These are phyloP conservation scores for Vaccinium macrocarpon DNA, from an alignment of 148 eudicot genomes.

Conservation along the genomic window DNA sequence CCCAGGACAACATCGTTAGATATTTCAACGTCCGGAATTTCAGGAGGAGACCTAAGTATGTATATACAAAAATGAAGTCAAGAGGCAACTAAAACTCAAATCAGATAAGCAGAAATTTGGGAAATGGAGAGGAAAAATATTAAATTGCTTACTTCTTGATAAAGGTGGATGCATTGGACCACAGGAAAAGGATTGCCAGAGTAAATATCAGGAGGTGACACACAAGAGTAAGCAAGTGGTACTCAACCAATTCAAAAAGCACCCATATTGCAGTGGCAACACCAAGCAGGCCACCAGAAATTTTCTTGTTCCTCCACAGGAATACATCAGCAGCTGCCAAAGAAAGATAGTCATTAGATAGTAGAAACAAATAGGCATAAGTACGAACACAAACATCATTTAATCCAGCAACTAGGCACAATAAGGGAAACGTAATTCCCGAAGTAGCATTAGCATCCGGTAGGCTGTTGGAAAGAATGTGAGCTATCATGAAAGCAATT, in stretches of 20 bases:
- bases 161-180: conserved; percentile 81
- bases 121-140: background rate
- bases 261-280: conserved; percentile 84
- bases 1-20: conserved; percentile 69
- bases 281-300: conserved; percentile 66
- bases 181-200: conserved; percentile 64
- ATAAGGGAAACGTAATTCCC: background rate
- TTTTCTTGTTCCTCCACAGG: conserved; percentile 91
- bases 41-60: conserved; percentile 71
- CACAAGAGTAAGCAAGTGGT: conserved; percentile 74
- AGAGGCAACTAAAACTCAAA: conserved; percentile 3
- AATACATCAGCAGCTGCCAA: conserved; percentile 82
- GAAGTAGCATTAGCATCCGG: background rate
- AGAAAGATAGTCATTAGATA: background rate
- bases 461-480: background rate
- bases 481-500: background rate
- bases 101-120: background rate
- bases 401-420: background rate
- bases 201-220: conserved; percentile 76
- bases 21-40: conserved; percentile 65
- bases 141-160: conserved; percentile 66
- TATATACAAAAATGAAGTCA: conserved; percentile 4
- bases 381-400: background rate
- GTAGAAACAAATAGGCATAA: background rate
- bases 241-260: conserved; percentile 79